Evolutionary conservation across 228 moss, liverwort and hornwort species (phyloP).

Genomic region (Sphagnum fallax): DNA sequence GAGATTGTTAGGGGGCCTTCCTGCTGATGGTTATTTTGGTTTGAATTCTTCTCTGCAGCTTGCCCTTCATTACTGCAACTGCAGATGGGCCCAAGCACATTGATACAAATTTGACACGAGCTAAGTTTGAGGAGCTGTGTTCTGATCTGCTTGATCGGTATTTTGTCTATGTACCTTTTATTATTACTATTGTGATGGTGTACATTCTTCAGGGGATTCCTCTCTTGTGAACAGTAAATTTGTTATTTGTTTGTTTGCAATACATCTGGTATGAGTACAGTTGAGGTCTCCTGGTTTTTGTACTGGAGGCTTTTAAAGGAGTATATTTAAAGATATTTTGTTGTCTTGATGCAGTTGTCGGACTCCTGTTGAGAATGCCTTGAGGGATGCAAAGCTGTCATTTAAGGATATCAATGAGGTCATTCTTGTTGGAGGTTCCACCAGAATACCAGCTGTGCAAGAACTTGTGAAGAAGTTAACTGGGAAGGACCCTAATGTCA

Average conservation of each 20-base stretch:
- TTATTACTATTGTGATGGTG: slow-evolving; percentile 23
- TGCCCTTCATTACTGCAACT: slow-evolving; percentile 74
- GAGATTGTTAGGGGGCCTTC: neutral
- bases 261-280: neutral
- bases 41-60: slow-evolving; percentile 14
- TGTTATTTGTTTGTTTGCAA: neutral
- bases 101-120: slow-evolving; percentile 59
- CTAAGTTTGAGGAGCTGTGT: slow-evolving; percentile 72
- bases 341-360: slow-evolving; percentile 24
- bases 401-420: slow-evolving; percentile 51
- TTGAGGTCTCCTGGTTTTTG: neutral
- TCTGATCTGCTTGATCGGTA: slow-evolving; percentile 60
- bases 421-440: slow-evolving; percentile 47
- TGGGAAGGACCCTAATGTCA: slow-evolving; percentile 42
- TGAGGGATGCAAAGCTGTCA: slow-evolving; percentile 38
- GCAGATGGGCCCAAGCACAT: slow-evolving; percentile 79
- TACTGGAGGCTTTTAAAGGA: neutral
- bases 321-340: neutral
- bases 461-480: slow-evolving; percentile 33
- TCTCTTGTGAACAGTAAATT: neutral
- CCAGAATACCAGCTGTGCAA: slow-evolving; percentile 49
- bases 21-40: neutral
- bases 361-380: slow-evolving; percentile 38
- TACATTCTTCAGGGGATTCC: neutral
- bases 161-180: slow-evolving; percentile 30